Evolutionary conservation across 352 stramenopile species (phyloP).

Genomic region (Pythium brachiatum): DNA sequence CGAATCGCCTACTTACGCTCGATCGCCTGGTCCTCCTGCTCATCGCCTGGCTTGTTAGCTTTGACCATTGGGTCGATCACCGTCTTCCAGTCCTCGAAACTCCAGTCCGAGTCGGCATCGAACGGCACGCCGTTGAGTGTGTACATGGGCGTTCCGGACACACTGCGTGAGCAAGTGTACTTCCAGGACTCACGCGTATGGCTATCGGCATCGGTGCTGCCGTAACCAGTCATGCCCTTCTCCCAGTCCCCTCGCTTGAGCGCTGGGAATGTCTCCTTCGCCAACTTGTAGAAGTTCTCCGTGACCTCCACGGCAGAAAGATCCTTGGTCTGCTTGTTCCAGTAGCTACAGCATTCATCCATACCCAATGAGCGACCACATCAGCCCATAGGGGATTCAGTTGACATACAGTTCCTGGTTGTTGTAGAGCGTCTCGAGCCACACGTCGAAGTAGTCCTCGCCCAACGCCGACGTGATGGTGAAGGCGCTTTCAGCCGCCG

Average conservation of each 20-base stretch:
- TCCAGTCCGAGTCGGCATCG: slow-evolving; percentile 42
- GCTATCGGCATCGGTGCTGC: slow-evolving; percentile 65
- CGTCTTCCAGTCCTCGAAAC: slow-evolving; percentile 56
- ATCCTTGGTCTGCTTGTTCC: slow-evolving; percentile 82
- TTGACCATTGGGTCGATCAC: slow-evolving; percentile 42
- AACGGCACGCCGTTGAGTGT: slow-evolving; percentile 78
- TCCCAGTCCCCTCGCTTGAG: slow-evolving; percentile 67
- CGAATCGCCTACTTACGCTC: background rate
- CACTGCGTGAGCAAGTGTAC: slow-evolving; percentile 72
- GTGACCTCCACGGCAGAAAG: slow-evolving; percentile 64
- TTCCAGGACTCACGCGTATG: slow-evolving; percentile 69
- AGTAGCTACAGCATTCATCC: slow-evolving; percentile 66
- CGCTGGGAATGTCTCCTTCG: slow-evolving; percentile 61
- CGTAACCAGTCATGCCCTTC: slow-evolving; percentile 70
- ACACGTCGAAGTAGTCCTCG: slow-evolving; percentile 53
- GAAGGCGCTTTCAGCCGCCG: slow-evolving; percentile 56
- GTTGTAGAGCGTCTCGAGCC: slow-evolving; percentile 77
- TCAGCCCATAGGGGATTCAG: too few species aligned
- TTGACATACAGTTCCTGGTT: slow-evolving; percentile 72
- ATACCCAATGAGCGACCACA: too few species aligned
- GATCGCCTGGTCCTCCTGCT: background rate
- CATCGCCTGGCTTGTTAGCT: slow-evolving; percentile 22
- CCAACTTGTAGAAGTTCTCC: slow-evolving; percentile 52
- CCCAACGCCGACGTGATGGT: slow-evolving; percentile 62
- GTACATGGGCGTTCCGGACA: slow-evolving; percentile 77